phyloP scores from a whole-genome alignment of 2,329 filamentous ascomycete genomes.

The Neoarthrinium moseri region DNA sequence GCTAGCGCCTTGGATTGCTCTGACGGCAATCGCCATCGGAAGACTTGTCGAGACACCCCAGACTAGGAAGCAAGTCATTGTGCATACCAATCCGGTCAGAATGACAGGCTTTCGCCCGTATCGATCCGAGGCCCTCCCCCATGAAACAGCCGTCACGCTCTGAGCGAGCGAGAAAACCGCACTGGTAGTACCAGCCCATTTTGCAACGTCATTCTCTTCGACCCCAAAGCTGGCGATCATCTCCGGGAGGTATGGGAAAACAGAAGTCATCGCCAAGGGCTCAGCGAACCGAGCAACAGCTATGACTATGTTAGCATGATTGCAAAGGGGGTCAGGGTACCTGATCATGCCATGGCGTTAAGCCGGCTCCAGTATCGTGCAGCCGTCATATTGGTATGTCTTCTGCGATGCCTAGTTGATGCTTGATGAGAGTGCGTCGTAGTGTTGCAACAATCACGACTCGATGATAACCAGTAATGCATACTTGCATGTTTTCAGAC shows the following conservation, averaged over 20 bases:
- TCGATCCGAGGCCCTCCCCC: constrained; percentile 74
- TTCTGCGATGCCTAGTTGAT: not conserved
- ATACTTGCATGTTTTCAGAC: not conserved
- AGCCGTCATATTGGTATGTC: not conserved
- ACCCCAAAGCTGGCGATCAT: constrained; percentile 82
- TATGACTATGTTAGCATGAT: constrained; percentile 38
- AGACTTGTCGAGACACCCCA: constrained; percentile 84
- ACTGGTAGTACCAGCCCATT: constrained; percentile 76
- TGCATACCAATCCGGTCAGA: constrained; percentile 69
- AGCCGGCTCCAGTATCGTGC: not conserved
- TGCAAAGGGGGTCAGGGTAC: constrained; percentile 18
- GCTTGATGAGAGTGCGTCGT: constrained; percentile 10
- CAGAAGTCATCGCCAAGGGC: constrained; percentile 69
- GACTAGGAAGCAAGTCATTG: constrained; percentile 76
- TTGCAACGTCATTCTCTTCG: constrained; percentile 68
- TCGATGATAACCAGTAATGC: not conserved
- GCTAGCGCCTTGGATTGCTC: constrained; percentile 76
- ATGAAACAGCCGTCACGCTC: constrained; percentile 68
- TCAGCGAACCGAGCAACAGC: constrained; percentile 79
- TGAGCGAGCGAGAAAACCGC: constrained; percentile 72
- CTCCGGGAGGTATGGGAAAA: constrained; percentile 71
- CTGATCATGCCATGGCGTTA: constrained; percentile 8
- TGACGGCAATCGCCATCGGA: constrained; percentile 73
- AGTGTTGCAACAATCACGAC: constrained; percentile 1
- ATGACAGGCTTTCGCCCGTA: constrained; percentile 83